Evolutionary conservation across 2,329 filamentous ascomycete species (phyloP).

Genomic region (Tympanopsis confertula): DNA sequence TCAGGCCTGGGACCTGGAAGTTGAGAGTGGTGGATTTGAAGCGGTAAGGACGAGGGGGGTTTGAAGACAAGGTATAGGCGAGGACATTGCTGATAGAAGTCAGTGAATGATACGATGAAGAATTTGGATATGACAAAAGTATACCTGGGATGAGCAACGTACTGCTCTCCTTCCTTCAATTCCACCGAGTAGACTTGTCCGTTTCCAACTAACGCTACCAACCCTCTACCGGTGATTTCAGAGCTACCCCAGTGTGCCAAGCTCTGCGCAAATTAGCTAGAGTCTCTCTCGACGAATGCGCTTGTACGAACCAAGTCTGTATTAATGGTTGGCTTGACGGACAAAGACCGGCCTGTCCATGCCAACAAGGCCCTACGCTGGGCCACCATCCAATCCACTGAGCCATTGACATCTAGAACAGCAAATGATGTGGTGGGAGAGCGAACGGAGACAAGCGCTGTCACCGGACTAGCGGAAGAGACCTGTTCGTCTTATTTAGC

Average conservation of each 20-base stretch:
- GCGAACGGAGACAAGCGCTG: slow-evolving; percentile 78
- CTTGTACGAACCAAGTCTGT: slow-evolving; percentile 43
- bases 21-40: slow-evolving; percentile 67
- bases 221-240: slow-evolving; percentile 73
- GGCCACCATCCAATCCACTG: slow-evolving; percentile 86
- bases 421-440: slow-evolving; percentile 78
- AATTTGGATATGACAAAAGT: slow-evolving; percentile 19
- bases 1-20: slow-evolving; percentile 65
- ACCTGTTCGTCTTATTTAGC: slow-evolving; percentile 34
- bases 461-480: slow-evolving; percentile 76
- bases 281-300: neutral
- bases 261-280: slow-evolving; percentile 1
- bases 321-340: slow-evolving; percentile 65
- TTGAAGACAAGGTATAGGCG: slow-evolving; percentile 70
- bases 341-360: slow-evolving; percentile 85
- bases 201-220: slow-evolving; percentile 73
- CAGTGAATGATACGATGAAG: neutral
- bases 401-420: slow-evolving; percentile 80
- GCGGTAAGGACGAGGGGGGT: slow-evolving; percentile 71
- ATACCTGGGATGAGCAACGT: slow-evolving; percentile 67
- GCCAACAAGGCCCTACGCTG: slow-evolving; percentile 83
- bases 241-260: slow-evolving; percentile 87
- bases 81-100: slow-evolving; percentile 58
- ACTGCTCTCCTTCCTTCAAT: slow-evolving; percentile 73
- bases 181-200: slow-evolving; percentile 83